A percentile compares a stretch with the other conserved stretches of the same genome.
Conservation (phyloP, 2,329 filamentous ascomycete genomes). For the Fusarium siculi region DNA sequence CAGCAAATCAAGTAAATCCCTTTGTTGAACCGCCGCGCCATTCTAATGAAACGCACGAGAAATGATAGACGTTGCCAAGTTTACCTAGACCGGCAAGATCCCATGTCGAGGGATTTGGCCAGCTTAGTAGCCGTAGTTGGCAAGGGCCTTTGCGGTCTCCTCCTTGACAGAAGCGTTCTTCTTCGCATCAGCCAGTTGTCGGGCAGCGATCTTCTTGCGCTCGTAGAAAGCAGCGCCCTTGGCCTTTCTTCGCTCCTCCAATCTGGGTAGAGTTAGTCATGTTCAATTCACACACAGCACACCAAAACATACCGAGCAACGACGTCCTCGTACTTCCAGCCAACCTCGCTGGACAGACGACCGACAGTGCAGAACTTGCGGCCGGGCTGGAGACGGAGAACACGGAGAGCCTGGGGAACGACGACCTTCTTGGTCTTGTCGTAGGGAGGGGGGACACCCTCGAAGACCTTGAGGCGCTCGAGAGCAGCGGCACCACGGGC, state of each 20-base stretch:
- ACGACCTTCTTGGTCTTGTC: constrained; percentile 99
- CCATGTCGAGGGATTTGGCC: constrained; percentile 46
- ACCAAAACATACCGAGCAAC: constrained; percentile 85
- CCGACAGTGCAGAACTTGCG: constrained; percentile 99
- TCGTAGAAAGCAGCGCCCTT: constrained; percentile 99
- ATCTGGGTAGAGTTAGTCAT: constrained; percentile 64
- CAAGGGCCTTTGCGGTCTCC: constrained; percentile 89
- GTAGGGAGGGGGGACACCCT: constrained; percentile 98
- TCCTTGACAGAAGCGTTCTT: constrained; percentile 88
- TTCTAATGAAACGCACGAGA: constrained; percentile 65
- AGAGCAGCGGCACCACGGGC: constrained; percentile 94
- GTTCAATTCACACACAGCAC: background rate
- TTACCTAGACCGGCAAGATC: constrained; percentile 45
- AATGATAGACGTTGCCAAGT: constrained; percentile 57
- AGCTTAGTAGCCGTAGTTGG: constrained; percentile 88
- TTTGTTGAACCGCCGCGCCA: constrained; percentile 62
- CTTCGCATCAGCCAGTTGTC: constrained; percentile 92
- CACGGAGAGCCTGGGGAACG: constrained; percentile 96
- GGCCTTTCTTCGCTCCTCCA: constrained; percentile 99
- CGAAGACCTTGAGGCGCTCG: constrained; percentile 99
- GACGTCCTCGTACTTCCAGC: constrained; percentile 99
- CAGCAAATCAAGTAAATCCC: constrained; percentile 62
- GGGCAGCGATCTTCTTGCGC: constrained; percentile 97
- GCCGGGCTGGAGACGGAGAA: constrained; percentile 96
- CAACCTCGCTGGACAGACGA: constrained; percentile 97